phyloP scores from a whole-genome alignment of 2,329 filamentous ascomycete genomes.

The Talaromyces sp. region DNA sequence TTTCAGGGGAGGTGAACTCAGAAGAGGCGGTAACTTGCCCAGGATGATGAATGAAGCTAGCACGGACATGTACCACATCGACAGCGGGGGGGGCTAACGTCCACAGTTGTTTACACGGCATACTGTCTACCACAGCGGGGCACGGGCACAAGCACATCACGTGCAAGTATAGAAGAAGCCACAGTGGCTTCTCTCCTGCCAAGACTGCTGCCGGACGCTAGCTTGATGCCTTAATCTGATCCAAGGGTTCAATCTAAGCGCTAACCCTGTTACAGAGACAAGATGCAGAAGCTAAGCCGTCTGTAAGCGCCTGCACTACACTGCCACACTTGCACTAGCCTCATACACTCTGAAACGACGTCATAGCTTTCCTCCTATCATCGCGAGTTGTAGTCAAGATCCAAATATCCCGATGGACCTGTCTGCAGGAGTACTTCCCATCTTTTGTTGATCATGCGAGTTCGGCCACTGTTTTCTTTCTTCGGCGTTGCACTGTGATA shows the following conservation, averaged over 20 bases:
- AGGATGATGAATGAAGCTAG: neutral
- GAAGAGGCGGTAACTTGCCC: slow-evolving; percentile 2
- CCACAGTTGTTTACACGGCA: neutral
- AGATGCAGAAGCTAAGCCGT: neutral
- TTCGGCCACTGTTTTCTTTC: neutral
- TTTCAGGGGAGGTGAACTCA: slow-evolving; percentile 6
- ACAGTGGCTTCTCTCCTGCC: neutral
- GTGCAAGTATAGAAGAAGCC: neutral
- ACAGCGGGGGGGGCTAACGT: neutral
- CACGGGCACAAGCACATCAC: neutral
- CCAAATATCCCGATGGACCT: neutral
- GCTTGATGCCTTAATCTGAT: neutral
- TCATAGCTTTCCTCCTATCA: slow-evolving; percentile 24
- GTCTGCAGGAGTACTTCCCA: neutral
- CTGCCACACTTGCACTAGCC: slow-evolving; percentile 14
- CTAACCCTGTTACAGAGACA: neutral
- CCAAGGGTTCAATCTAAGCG: neutral
- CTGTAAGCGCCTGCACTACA: slow-evolving; percentile 8
- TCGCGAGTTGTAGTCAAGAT: neutral
- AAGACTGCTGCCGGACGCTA: neutral
- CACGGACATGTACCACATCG: neutral
- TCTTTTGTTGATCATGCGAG: neutral
- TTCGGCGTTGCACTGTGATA: neutral
- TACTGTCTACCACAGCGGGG: neutral
- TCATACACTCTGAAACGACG: slow-evolving; percentile 23